Base-by-base conservation (phyloP, 2,329 filamentous ascomycete species). In the Dactylellina haptotyla region DNA sequence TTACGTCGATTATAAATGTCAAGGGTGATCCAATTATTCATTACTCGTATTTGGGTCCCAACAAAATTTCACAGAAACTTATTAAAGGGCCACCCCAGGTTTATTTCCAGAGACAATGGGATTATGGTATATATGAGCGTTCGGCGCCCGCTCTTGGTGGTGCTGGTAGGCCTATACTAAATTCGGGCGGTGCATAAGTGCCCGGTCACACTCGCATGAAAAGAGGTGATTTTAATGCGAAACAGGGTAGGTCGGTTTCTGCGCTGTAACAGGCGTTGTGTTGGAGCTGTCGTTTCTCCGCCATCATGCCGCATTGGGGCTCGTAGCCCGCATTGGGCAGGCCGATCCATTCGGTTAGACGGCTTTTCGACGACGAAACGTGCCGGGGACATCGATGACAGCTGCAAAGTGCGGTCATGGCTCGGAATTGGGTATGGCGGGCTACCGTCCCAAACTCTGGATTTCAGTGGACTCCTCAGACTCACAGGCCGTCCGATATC, bases 121-220 rank as follows among this genome's bases (percentile, higher is more conserved):
- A 54, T 34, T 54, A 32, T 26, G 23, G 46, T 64, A 64, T 64
- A 64, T 45, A 25, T 54, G 46, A n/a, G n/a, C n/a, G n/a, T n/a
- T n/a, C n/a, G n/a, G n/a, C n/a, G n/a, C n/a, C n/a, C n/a, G n/a
- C n/a, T n/a, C n/a, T n/a, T n/a, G 8, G 41, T 12, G 58, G 25
- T n/a, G 16, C 10, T 16, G 34, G 4, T 34, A 23, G 16, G 16
- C 25, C 59, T 64, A 64, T 43, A 50, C 59, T 46, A 1, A 16
- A 51, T 39, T 4, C 37, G 43, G 64, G 54, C 18, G 48, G 54
- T 69, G 64, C 64, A 62, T 69, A 69, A 69, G 56, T 69, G 57
- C 48, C 64, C 64, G 64, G 56, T 61, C 56, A 69, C 64, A 56
- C 32, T 12, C 64, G 64, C 64, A 69, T 61, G 39, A 57, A 69